Percentiles rank a stretch among this genome's conserved stretches.
Conservation (phyloP, 1,284 basidiomycete species). For the Leccinum fuscescens region DNA sequence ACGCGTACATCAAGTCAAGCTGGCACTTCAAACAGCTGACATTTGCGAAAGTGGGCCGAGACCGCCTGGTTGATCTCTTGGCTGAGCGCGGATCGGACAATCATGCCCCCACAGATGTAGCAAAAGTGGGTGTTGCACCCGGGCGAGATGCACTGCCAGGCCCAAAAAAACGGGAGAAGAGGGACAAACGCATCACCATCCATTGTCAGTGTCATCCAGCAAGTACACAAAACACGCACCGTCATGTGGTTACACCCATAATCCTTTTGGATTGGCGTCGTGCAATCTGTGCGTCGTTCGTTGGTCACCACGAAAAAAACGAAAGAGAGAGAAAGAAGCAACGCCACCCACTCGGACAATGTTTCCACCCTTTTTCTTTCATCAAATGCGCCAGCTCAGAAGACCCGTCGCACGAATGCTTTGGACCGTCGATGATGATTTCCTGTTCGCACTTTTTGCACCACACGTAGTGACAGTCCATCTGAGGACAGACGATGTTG, state of each 20-base stretch:
- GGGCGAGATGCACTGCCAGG: constrained; percentile 52
- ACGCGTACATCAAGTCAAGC: constrained; percentile 6
- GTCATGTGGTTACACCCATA: constrained; percentile 67
- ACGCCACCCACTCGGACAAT: constrained; percentile 49
- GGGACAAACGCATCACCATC: not conserved
- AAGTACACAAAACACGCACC: constrained; percentile 36
- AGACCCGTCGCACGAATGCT: constrained; percentile 60
- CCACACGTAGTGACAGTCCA: constrained; percentile 47
- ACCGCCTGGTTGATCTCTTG: constrained; percentile 43
- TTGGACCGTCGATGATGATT: constrained; percentile 37
- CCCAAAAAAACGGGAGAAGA: not conserved
- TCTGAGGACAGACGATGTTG: constrained; percentile 46
- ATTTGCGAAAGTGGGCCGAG: constrained; percentile 45
- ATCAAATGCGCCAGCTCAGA: constrained; percentile 53
- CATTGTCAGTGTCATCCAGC: not conserved
- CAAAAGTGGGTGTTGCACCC: constrained; percentile 68
- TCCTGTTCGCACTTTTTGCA: constrained; percentile 54
- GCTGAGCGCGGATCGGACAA: constrained; percentile 48
- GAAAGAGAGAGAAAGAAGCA: not conserved
- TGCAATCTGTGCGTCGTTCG: constrained; percentile 46
- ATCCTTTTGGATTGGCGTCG: constrained; percentile 55
- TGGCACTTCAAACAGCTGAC: constrained; percentile 40
- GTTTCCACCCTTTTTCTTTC: constrained; percentile 55
- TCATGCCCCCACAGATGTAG: constrained; percentile 53
- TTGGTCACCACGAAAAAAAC: not conserved